A percentile compares a stretch with the other conserved stretches of the same genome.
Evolutionary conservation across 2,329 filamentous ascomycete species (phyloP).

Genomic region (Botrytis byssoidea): DNA sequence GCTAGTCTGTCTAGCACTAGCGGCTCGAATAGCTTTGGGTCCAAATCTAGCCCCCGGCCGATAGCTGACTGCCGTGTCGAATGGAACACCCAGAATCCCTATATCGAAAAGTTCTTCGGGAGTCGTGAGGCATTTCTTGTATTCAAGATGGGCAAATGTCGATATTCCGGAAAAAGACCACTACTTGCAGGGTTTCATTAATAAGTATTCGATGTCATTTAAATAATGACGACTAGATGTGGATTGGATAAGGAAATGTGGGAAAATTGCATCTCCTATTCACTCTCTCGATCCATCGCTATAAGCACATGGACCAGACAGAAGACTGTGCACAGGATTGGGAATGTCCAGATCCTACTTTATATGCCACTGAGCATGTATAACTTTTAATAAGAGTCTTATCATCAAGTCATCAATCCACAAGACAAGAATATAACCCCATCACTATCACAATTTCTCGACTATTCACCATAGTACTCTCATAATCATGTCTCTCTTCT

Average conservation of each 20-base stretch:
- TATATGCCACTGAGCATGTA: neutral
- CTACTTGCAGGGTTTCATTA: conserved; percentile 34
- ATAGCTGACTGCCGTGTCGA: conserved; percentile 72
- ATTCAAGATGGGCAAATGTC: conserved; percentile 69
- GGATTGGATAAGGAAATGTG: neutral
- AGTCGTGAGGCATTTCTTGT: conserved; percentile 67
- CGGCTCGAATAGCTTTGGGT: conserved; percentile 81
- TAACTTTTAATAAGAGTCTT: no score
- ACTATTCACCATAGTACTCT: neutral
- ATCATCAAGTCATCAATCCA: neutral
- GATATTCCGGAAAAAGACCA: conserved; percentile 72
- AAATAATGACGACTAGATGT: neutral
- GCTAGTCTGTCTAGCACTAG: conserved; percentile 75
- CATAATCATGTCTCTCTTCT: neutral
- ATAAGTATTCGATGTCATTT: neutral
- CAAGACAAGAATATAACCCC: neutral
- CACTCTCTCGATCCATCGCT: neutral
- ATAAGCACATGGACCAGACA: neutral
- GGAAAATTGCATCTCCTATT: neutral
- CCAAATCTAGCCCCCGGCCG: conserved; percentile 77
- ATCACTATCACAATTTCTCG: neutral
- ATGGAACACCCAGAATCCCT: conserved; percentile 69
- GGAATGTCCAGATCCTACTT: neutral
- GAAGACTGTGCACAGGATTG: neutral
- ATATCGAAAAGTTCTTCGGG: conserved; percentile 63